Evolutionary conservation across 2,329 filamentous ascomycete genomes (phyloP).

Genomic region (Coniochaeta prunicola): DNA sequence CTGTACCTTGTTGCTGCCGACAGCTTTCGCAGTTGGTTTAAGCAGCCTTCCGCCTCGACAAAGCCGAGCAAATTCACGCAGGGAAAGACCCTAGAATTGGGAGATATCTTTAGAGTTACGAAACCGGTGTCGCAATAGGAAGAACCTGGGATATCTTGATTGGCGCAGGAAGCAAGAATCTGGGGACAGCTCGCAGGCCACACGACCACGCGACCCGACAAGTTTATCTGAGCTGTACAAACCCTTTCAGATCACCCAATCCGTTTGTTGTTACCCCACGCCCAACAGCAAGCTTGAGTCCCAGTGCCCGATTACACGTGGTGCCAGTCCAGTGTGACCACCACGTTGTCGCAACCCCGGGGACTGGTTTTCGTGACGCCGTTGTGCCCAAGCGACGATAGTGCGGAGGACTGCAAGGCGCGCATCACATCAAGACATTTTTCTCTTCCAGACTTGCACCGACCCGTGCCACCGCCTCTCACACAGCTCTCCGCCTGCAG

Average conservation of each 20-base stretch:
- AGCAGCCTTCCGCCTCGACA: background rate
- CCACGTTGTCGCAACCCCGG: constrained; percentile 5
- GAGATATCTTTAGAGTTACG: background rate
- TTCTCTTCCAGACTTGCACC: background rate
- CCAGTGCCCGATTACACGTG: constrained; percentile 20
- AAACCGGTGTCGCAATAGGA: background rate
- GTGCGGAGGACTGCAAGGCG: background rate
- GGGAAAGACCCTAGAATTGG: background rate
- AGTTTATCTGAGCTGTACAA: background rate
- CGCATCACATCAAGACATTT: background rate
- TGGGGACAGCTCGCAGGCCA: background rate
- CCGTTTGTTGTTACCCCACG: background rate
- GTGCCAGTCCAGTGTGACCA: constrained; percentile 17
- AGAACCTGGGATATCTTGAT: background rate
- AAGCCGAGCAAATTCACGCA: background rate
- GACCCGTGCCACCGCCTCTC: background rate
- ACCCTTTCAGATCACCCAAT: background rate
- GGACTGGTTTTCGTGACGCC: constrained; percentile 6
- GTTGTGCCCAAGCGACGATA: background rate
- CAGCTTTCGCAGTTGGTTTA: background rate
- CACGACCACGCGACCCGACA: background rate
- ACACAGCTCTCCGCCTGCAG: background rate
- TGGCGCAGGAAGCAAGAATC: background rate
- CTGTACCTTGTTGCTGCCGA: background rate
- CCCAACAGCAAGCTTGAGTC: constrained; percentile 1